Evolutionary conservation across 345 rosid genomes (phyloP), one percentile per base, ranked within the genome.

Genomic region (Microcos paniculata): DNA sequence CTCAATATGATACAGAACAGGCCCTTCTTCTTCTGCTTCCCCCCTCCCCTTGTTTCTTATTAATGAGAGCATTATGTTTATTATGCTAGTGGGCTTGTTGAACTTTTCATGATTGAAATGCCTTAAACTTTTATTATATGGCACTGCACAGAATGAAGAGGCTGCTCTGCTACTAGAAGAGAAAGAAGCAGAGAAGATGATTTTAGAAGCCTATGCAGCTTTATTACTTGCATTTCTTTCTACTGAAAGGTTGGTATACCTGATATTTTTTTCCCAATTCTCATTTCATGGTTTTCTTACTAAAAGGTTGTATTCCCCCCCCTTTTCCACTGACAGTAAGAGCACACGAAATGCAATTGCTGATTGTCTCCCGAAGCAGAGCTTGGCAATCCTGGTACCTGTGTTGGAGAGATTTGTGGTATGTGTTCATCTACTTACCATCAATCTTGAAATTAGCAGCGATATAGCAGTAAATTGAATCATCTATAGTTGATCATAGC

Each of bases 371-470:
- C 99, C 99, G 0, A 84, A 86, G 63, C 94, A 71, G 74, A 87
- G 82, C 74, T 82, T 96, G 56, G 76, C 89, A 16, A 71, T 84
- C 78, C 88, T 96, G 70, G 97, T 96, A 74, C 98, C 99, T 0
- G 98, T 94, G 35, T 79, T 96, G 87, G 97, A 96, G 80, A 96
- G 97, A 92, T 96, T 96, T 82, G 92, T 94, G 98, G 99, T 96
- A 92, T 75, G 91, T 79, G 42, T 63, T 80, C 59, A 75, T 63
- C 21, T 7, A 30, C 26, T 57, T 77, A 76, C 69, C 72, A 38
- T 55, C 64, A 16, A 55, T 33, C 42, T 55, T 69, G 45, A 69
- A 70, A 75, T 45, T 70, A 38, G 57, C 43, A 0, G 71, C 59
- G 48, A 43, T 28, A 70, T 59, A 30, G 56, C 19, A 23, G 31